Evolutionary conservation across 495 filamentous ascomycete genomes (phyloP).

Genomic region (Parathielavia appendiculata): DNA sequence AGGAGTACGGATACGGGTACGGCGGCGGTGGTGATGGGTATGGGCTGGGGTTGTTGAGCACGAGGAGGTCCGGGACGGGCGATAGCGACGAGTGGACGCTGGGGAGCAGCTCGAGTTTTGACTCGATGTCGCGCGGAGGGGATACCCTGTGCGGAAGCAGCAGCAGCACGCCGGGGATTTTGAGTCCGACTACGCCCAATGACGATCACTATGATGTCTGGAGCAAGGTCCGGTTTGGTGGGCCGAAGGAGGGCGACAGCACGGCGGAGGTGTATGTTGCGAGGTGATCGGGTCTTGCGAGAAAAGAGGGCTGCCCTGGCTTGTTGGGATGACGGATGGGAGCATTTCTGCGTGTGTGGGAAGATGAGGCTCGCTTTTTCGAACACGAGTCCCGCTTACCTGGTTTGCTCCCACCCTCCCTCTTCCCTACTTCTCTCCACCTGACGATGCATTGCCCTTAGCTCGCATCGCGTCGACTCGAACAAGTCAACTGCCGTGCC

Average conservation of each 20-base stretch:
- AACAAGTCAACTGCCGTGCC: no score
- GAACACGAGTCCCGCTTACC: no score
- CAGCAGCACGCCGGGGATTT: conserved; percentile 35
- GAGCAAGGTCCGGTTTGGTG: conserved; percentile 25
- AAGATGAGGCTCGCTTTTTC: no score
- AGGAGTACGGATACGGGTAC: conserved; percentile 37
- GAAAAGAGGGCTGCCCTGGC: background rate
- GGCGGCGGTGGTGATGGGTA: conserved; percentile 33
- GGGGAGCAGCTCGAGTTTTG: conserved; percentile 37
- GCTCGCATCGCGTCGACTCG: no score
- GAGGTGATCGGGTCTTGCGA: background rate
- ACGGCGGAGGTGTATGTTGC: conserved; percentile 8
- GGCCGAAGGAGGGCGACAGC: conserved; percentile 5
- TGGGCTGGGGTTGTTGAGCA: conserved; percentile 30
- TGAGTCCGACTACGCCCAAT: conserved; percentile 38
- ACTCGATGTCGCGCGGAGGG: conserved; percentile 33
- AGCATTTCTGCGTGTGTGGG: no score
- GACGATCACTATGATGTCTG: conserved; percentile 33
- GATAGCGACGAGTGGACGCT: conserved; percentile 47
- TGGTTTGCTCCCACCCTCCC: no score
- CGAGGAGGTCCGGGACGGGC: conserved; percentile 16
- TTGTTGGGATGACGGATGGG: background rate
- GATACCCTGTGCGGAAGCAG: conserved; percentile 34
- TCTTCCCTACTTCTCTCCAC: no score
- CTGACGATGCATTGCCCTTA: no score